Conservation (phyloP, 2,329 filamentous ascomycete genomes). For the Diaporthe ilicicola region DNA sequence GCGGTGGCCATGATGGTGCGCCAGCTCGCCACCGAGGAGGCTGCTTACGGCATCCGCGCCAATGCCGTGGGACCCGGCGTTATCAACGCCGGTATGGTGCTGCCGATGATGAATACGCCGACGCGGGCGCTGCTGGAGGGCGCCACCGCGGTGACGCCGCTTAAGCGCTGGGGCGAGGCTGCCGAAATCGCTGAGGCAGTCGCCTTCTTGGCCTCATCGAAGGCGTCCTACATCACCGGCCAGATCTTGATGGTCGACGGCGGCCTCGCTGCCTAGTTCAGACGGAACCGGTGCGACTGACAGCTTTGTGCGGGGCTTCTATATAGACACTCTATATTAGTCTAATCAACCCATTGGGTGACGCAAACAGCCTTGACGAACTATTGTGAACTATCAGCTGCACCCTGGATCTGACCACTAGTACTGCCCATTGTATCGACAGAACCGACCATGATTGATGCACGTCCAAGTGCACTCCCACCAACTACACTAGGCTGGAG, state of each 20-base stretch:
- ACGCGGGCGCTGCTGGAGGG: slow-evolving; percentile 32
- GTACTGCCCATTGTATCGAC: neutral
- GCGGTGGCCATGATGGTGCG: slow-evolving; percentile 9
- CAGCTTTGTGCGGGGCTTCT: neutral
- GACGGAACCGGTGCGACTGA: neutral
- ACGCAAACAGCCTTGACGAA: neutral
- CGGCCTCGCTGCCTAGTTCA: slow-evolving; percentile 25
- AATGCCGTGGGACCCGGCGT: neutral
- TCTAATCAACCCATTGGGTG: neutral
- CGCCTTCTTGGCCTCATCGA: slow-evolving; percentile 35
- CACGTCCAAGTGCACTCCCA: no score
- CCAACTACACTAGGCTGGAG: no score
- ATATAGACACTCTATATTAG: neutral
- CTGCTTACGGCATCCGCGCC: neutral
- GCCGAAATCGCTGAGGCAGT: slow-evolving; percentile 36
- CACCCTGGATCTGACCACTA: neutral
- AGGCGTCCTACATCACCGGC: slow-evolving; percentile 37
- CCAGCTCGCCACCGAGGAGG: slow-evolving; percentile 24
- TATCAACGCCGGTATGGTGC: slow-evolving; percentile 17
- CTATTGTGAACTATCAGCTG: neutral
- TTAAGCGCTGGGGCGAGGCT: slow-evolving; percentile 37
- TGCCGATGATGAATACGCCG: slow-evolving; percentile 10
- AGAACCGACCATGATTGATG: neutral
- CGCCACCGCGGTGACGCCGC: slow-evolving; percentile 33
- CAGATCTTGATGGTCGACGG: slow-evolving; percentile 38